Conservation (phyloP, 352 stramenopile genomes). For the Pilasporangium apinafurcum region DNA sequence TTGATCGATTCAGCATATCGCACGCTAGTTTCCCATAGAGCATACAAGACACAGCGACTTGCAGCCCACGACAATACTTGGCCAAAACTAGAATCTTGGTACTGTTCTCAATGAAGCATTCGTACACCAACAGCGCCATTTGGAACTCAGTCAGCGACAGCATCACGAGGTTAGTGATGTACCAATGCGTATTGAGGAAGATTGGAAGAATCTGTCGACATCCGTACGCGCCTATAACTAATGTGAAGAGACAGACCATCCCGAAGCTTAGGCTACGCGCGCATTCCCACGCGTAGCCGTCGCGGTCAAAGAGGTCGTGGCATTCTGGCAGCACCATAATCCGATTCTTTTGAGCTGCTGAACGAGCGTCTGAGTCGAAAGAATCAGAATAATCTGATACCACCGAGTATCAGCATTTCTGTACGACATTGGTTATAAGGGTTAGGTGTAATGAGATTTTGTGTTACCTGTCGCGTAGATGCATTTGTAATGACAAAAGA, state of each 20-base stretch:
- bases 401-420: too few relatives aligned
- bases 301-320: conserved; percentile 26
- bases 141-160: conserved; percentile 46
- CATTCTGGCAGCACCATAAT: conserved; percentile 45
- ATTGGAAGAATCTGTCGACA: conserved; percentile 48
- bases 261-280: conserved; percentile 59
- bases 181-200: conserved; percentile 50
- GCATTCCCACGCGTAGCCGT: conserved; percentile 36
- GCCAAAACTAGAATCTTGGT: conserved; percentile 50
- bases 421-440: too few relatives aligned
- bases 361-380: too few relatives aligned
- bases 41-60: conserved; percentile 62
- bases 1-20: conserved; percentile 48
- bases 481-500: too few relatives aligned
- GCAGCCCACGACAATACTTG: conserved; percentile 69
- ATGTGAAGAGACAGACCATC: conserved; percentile 42
- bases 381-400: too few relatives aligned
- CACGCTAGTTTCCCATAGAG: conserved; percentile 64
- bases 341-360: not conserved
- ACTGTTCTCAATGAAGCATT: conserved; percentile 56
- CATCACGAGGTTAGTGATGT: conserved; percentile 55
- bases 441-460: too few relatives aligned
- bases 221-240: conserved; percentile 29
- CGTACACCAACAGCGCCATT: conserved; percentile 58
- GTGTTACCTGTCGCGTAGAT: too few relatives aligned